Conservation (phyloP, 106 monocot genomes). For the Allium fistulosum region DNA sequence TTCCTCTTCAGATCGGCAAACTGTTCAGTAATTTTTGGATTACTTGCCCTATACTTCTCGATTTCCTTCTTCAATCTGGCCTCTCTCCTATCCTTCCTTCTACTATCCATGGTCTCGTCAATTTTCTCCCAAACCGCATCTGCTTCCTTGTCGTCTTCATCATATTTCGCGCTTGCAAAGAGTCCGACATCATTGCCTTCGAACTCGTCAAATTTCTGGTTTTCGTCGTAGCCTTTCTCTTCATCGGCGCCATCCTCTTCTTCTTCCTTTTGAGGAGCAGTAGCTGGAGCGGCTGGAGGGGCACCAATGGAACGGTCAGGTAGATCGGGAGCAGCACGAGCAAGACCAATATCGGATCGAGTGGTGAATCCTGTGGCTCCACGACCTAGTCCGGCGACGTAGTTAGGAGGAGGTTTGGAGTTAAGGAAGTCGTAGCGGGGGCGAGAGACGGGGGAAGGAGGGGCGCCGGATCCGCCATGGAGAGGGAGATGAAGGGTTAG, state of each 20-base stretch:
- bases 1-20: conserved; percentile 94
- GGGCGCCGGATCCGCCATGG: conserved; percentile 33
- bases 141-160: conserved; percentile 97
- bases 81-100: conserved; percentile 84
- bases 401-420: conserved; percentile 91
- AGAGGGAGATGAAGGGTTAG: conserved; percentile 44
- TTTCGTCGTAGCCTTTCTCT: conserved; percentile 96
- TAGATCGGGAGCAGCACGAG: conserved; percentile 87
- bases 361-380: conserved; percentile 97
- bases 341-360: conserved; percentile 93
- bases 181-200: conserved; percentile 96
- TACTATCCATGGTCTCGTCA: conserved; percentile 79
- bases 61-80: conserved; percentile 92
- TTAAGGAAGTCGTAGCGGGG: conserved; percentile 76
- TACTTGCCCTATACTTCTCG: conserved; percentile 96
- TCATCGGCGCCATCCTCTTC: conserved; percentile 75
- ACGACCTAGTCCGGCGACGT: conserved; percentile 95
- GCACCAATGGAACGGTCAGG: conserved; percentile 54
- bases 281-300: neutral
- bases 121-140: conserved; percentile 96
- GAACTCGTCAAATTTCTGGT: conserved; percentile 99
- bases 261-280: conserved; percentile 14
- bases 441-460: conserved; percentile 22
- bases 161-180: conserved; percentile 90
- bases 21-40: conserved; percentile 98